These are phyloP conservation scores for Penicillium glabrum DNA, from an alignment of 2,329 filamentous ascomycete species.

Conservation along the genomic window DNA sequence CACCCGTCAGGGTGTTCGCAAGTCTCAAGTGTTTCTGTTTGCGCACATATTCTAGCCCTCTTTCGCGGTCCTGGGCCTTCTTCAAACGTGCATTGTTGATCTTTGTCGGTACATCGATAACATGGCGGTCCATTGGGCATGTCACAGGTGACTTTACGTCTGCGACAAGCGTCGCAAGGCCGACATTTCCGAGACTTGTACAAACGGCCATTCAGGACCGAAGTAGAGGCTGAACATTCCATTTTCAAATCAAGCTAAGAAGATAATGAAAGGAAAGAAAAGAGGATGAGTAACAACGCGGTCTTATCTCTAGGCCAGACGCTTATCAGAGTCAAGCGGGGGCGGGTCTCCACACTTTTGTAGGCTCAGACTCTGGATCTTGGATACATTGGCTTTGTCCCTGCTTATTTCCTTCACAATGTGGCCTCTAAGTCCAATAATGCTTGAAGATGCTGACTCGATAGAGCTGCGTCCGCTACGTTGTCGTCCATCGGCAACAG, in stretches of 20 bases:
- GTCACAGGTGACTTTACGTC: constrained; percentile 1
- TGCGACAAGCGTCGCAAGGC: not conserved
- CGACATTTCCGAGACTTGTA: constrained; percentile 1
- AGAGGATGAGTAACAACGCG: not conserved
- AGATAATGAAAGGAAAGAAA: not conserved
- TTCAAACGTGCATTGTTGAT: not conserved
- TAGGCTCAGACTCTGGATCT: too few relatives aligned
- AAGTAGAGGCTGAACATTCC: not conserved
- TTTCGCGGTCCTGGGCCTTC: not conserved
- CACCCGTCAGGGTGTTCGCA: not conserved
- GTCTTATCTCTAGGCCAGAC: not conserved
- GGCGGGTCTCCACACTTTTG: too few relatives aligned
- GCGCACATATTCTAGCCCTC: not conserved
- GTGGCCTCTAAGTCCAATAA: not conserved
- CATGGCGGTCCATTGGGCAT: constrained; percentile 1
- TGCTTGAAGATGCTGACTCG: not conserved
- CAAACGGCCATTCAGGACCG: not conserved
- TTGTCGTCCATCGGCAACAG: not conserved
- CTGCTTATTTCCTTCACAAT: not conserved
- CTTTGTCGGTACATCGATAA: not conserved
- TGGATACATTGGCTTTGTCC: too few relatives aligned
- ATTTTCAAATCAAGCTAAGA: not conserved
- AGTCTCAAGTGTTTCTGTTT: not conserved
- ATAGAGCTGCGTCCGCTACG: not conserved
- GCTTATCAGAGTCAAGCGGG: too few relatives aligned